These are phyloP conservation scores for Mantamonas sphyraenae DNA, from an alignment of 78 protist species.

Conservation along the genomic window DNA sequence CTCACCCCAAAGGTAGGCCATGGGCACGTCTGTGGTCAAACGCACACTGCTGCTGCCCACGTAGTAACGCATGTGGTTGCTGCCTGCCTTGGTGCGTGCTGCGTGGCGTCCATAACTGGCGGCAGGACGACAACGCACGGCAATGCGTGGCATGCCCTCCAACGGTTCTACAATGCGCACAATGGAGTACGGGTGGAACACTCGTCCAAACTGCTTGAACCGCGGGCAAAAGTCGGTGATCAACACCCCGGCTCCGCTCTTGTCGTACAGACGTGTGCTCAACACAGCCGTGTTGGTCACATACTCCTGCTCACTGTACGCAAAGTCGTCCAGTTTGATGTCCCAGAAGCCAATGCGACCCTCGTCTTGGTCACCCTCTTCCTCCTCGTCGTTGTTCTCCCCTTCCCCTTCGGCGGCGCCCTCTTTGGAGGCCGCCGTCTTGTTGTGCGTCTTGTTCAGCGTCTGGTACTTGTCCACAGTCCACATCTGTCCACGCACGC, in stretches of 20 bases:
- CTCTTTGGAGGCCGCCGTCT: neutral
- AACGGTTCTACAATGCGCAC: constrained; percentile 36
- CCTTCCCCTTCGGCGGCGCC: neutral
- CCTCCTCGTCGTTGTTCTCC: too few species aligned
- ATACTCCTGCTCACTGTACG: constrained; percentile 42
- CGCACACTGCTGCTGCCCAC: constrained; percentile 45
- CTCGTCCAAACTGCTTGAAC: constrained; percentile 39
- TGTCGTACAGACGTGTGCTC: constrained; percentile 28
- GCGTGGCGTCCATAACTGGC: constrained; percentile 53
- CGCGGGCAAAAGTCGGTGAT: constrained; percentile 55
- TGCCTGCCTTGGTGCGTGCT: constrained; percentile 50
- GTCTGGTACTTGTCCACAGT: too few species aligned
- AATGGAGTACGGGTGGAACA: constrained; percentile 42
- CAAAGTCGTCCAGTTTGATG: constrained; percentile 35
- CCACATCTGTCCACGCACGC: too few species aligned
- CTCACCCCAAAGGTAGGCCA: constrained; percentile 55
- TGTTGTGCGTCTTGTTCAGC: too few species aligned
- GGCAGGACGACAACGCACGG: neutral
- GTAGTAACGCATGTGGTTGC: constrained; percentile 48
- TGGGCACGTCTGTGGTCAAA: constrained; percentile 57
- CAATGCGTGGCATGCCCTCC: constrained; percentile 12
- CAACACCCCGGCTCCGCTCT: constrained; percentile 35
- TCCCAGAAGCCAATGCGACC: constrained; percentile 57
- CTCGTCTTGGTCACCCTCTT: too few species aligned
- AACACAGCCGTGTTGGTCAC: constrained; percentile 45